A percentile compares a stretch with the other conserved stretches of the same genome.
These are phyloP conservation scores for Suhomyces prunicola DNA, from an alignment of 805 yeast genomes.

Conservation along the genomic window DNA sequence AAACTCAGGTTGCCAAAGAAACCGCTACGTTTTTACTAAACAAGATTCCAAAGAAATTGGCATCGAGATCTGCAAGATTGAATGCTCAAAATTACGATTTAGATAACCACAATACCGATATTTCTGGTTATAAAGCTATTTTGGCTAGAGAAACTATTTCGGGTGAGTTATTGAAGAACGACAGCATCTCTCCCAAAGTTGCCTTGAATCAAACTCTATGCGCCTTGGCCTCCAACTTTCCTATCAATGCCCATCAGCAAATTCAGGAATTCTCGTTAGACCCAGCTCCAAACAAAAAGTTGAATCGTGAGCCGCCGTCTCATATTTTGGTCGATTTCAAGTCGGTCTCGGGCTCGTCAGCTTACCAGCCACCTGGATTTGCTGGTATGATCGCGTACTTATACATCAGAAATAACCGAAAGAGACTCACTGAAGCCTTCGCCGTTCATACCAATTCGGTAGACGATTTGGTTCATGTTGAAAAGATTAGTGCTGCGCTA, in stretches of 20 bases:
- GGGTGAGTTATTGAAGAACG: conserved; percentile 52
- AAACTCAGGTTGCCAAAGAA: conserved; percentile 46
- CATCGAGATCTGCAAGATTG: conserved; percentile 39
- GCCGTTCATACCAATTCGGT: conserved; percentile 61
- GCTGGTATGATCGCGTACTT: conserved; percentile 71
- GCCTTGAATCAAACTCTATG: conserved; percentile 67
- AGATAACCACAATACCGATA: conserved; percentile 43
- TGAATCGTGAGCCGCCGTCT: conserved; percentile 51
- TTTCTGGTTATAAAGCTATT: conserved; percentile 65
- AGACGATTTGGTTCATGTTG: conserved; percentile 53
- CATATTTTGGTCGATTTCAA: conserved; percentile 77
- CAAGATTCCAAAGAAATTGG: conserved; percentile 59
- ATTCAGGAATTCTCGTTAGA: conserved; percentile 30
- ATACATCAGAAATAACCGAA: conserved; percentile 61
- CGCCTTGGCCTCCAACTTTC: conserved; percentile 73
- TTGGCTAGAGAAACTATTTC: conserved; percentile 59
- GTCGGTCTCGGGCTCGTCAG: conserved; percentile 58
- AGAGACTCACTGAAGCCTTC: conserved; percentile 75
- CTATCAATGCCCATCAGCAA: conserved; percentile 40
- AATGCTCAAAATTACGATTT: conserved; percentile 39
- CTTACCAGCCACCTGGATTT: conserved; percentile 61
- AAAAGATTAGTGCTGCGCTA: conserved; percentile 72
- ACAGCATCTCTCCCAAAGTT: conserved; percentile 52
- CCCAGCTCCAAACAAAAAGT: conserved; percentile 48
- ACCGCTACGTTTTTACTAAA: conserved; percentile 51